Percentiles rank a stretch among this genome's conserved stretches.
phyloP scores from a whole-genome alignment of 2,329 filamentous ascomycete species.

The Corinectria fuckeliana region DNA sequence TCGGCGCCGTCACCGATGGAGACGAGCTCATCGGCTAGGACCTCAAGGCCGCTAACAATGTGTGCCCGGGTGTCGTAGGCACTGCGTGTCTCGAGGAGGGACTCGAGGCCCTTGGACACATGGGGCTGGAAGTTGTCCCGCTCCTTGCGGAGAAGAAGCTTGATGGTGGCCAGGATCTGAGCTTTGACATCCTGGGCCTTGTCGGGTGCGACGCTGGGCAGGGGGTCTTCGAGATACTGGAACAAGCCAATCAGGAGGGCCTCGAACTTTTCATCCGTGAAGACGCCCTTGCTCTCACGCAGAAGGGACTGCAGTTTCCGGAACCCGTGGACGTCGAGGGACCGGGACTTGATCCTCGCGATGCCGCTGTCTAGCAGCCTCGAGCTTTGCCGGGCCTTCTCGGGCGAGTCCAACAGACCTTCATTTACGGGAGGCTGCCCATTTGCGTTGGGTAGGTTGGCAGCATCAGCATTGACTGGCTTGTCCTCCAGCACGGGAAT shows the following conservation, averaged over 20 bases:
- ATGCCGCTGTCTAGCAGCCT: slow-evolving; percentile 78
- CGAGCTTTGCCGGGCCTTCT: slow-evolving; percentile 62
- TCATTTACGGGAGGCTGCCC: slow-evolving; percentile 30
- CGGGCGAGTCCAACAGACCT: slow-evolving; percentile 41
- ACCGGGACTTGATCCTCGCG: slow-evolving; percentile 71
- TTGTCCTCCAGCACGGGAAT: slow-evolving; percentile 64
- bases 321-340: slow-evolving; percentile 82
- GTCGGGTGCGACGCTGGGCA: slow-evolving; percentile 61
- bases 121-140: slow-evolving; percentile 71
- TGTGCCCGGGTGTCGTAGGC: slow-evolving; percentile 73
- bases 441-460: slow-evolving; percentile 38
- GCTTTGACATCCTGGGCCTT: slow-evolving; percentile 76
- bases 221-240: slow-evolving; percentile 71
- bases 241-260: slow-evolving; percentile 72
- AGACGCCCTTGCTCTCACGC: slow-evolving; percentile 68
- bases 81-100: slow-evolving; percentile 69
- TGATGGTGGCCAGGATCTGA: slow-evolving; percentile 76
- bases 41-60: slow-evolving; percentile 76
- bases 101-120: slow-evolving; percentile 70
- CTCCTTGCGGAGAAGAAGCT: slow-evolving; percentile 73
- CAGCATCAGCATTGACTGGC: slow-evolving; percentile 63
- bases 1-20: slow-evolving; percentile 68
- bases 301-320: slow-evolving; percentile 78
- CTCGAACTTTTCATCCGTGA: slow-evolving; percentile 72
- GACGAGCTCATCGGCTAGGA: slow-evolving; percentile 75